A percentile compares a stretch with the other conserved stretches of the same genome.
Conservation (phyloP, 331 rosid genomes). For the Stylosanthes scabra region DNA sequence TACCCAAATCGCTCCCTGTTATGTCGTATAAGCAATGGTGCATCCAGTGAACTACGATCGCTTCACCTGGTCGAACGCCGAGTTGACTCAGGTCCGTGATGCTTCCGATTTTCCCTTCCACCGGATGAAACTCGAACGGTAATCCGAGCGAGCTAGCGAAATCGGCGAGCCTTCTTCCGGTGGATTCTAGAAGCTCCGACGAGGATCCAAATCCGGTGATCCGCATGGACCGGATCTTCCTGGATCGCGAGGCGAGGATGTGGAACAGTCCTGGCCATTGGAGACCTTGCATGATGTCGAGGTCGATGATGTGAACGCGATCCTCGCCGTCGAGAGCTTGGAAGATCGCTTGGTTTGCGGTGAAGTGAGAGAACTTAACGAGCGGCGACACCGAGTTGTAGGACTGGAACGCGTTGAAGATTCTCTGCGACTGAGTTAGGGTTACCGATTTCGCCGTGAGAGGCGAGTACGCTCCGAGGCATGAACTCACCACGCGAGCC, state of each 20-base stretch:
- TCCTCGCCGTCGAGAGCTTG: conserved; percentile 94
- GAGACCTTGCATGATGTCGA: conserved; percentile 98
- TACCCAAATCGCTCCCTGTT: conserved; percentile 83
- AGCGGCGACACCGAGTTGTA: conserved; percentile 89
- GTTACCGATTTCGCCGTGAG: conserved; percentile 57
- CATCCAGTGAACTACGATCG: conserved; percentile 95
- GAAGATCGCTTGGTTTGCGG: conserved; percentile 95
- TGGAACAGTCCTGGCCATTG: conserved; percentile 99
- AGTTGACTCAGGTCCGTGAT: conserved; percentile 74
- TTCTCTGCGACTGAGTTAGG: conserved; percentile 65
- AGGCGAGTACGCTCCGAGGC: conserved; percentile 72
- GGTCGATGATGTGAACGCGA: conserved; percentile 89
- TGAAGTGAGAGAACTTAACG: conserved; percentile 96
- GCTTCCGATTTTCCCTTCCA: conserved; percentile 92
- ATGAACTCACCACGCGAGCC: conserved; percentile 87
- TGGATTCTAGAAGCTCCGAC: conserved; percentile 75
- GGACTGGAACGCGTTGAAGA: conserved; percentile 84
- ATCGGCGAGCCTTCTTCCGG: conserved; percentile 90
- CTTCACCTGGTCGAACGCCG: conserved; percentile 65
- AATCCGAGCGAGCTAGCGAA: conserved; percentile 82
- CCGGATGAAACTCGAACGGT: conserved; percentile 84
- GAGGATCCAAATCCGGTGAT: conserved; percentile 96
- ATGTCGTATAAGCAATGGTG: conserved; percentile 93
- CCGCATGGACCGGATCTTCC: conserved; percentile 83
- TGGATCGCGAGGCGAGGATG: conserved; percentile 86